Percentiles rank a stretch among this genome's conserved stretches.
These are phyloP conservation scores for Inga leiocalycina DNA, from an alignment of 306 rosid genomes.

Conservation along the genomic window DNA sequence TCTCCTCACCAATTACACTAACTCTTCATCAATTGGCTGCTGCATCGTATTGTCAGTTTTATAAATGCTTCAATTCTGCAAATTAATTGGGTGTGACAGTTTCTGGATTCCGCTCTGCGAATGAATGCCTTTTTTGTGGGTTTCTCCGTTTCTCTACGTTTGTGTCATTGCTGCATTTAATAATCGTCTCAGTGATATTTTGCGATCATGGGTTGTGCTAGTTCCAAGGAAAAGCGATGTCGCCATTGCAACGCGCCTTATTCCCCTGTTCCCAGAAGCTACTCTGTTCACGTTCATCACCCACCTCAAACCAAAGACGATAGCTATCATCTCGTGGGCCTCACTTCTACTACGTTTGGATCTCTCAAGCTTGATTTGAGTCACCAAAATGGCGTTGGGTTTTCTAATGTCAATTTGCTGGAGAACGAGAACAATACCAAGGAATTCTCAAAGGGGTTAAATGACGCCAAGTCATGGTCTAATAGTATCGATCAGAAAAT, in stretches of 20 bases:
- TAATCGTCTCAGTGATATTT: not conserved
- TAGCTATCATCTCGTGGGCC: slow-evolving; percentile 77
- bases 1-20: not conserved
- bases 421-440: slow-evolving; percentile 15
- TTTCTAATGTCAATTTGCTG: not conserved
- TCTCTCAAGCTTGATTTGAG: slow-evolving; percentile 53
- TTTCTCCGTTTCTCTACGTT: not conserved
- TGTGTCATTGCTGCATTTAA: slow-evolving; percentile 2
- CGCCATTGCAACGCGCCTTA: slow-evolving; percentile 65
- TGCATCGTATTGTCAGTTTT: not conserved
- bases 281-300: slow-evolving; percentile 84
- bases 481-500: slow-evolving; percentile 63
- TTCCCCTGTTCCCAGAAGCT: slow-evolving; percentile 78
- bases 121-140: not conserved
- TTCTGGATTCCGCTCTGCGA: not conserved
- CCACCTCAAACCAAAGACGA: slow-evolving; percentile 63
- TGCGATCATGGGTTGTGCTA: slow-evolving; percentile 78
- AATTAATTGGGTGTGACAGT: slow-evolving; percentile 19
- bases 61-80: not conserved
- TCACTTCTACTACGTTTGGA: slow-evolving; percentile 82
- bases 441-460: slow-evolving; percentile 39
- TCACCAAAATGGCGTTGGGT: not conserved
- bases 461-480: slow-evolving; percentile 68
- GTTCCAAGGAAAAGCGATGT: slow-evolving; percentile 77
- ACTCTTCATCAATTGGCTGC: not conserved